These are phyloP conservation scores for Amyloporia xantha DNA, from an alignment of 768 basidiomycete genomes.

Conservation along the genomic window DNA sequence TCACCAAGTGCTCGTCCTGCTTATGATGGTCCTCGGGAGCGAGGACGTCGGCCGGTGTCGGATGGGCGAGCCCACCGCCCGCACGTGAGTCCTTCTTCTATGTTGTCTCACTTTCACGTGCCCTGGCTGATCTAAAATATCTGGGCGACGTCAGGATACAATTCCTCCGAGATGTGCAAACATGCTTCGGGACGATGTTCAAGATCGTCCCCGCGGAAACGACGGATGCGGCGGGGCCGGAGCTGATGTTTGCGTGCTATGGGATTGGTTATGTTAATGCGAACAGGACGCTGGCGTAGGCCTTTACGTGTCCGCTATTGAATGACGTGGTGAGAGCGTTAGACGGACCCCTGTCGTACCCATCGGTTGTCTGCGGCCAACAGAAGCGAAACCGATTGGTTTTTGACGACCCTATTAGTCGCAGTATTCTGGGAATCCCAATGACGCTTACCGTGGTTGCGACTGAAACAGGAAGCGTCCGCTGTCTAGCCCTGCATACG, in stretches of 20 bases:
- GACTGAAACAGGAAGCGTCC: too few species aligned
- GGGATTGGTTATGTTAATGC: slow-evolving; percentile 90
- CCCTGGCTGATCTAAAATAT: background rate
- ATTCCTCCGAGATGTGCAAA: slow-evolving; percentile 76
- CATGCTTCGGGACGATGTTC: slow-evolving; percentile 88
- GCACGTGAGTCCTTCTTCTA: slow-evolving; percentile 42
- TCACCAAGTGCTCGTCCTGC: slow-evolving; percentile 78
- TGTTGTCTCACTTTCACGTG: background rate
- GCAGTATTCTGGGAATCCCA: too few species aligned
- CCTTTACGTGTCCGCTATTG: too few species aligned
- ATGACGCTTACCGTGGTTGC: too few species aligned
- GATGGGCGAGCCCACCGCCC: slow-evolving; percentile 75
- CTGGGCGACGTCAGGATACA: slow-evolving; percentile 87
- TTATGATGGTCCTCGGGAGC: slow-evolving; percentile 94
- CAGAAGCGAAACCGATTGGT: too few species aligned
- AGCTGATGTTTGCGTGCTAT: slow-evolving; percentile 83
- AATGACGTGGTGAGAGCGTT: too few species aligned
- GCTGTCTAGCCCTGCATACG: too few species aligned
- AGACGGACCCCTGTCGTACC: too few species aligned
- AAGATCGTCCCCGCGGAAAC: slow-evolving; percentile 69
- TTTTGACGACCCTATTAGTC: too few species aligned
- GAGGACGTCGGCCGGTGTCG: slow-evolving; percentile 91
- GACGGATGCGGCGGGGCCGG: slow-evolving; percentile 41
- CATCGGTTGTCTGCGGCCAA: too few species aligned
- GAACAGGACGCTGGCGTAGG: slow-evolving; percentile 65